A percentile compares a stretch with the other conserved stretches of the same genome.
Conservation (phyloP, 352 stramenopile genomes). For the Ophiocytium majus region DNA sequence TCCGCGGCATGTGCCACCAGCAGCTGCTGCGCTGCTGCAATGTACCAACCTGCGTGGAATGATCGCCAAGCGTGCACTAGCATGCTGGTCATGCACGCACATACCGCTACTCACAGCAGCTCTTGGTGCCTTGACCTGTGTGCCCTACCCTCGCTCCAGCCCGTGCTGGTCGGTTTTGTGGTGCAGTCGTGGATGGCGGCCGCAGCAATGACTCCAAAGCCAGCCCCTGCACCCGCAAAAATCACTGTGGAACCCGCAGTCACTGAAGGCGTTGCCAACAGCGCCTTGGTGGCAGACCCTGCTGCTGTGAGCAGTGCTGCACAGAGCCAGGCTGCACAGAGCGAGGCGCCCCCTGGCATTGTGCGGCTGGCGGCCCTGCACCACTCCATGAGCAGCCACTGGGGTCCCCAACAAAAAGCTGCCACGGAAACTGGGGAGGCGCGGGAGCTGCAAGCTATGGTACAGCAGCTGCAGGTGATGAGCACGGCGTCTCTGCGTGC, state of each 20-base stretch:
- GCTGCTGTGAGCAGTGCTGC: neutral
- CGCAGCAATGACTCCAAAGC: neutral
- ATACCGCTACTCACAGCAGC: neutral
- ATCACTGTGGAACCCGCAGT: neutral
- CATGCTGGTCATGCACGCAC: neutral
- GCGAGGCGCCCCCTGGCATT: neutral
- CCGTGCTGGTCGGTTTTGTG: conserved; percentile 10
- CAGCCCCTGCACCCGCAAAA: neutral
- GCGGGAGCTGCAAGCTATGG: neutral
- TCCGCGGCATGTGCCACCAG: too few relatives aligned
- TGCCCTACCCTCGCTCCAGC: neutral
- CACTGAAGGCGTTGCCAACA: neutral
- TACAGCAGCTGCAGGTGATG: neutral
- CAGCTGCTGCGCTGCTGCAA: neutral
- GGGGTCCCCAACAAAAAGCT: neutral
- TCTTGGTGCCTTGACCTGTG: neutral
- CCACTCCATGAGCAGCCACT: neutral
- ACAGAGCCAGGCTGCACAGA: neutral
- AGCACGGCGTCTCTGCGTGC: neutral
- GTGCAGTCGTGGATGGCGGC: conserved; percentile 7
- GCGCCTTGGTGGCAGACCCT: neutral
- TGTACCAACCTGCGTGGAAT: neutral
- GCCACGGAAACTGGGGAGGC: neutral
- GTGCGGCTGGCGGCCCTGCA: neutral
- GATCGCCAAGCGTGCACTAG: neutral